Evolutionary conservation across 768 basidiomycete species (phyloP), one percentile per base, ranked within the genome.

Genomic region (Rickenella mellea): DNA sequence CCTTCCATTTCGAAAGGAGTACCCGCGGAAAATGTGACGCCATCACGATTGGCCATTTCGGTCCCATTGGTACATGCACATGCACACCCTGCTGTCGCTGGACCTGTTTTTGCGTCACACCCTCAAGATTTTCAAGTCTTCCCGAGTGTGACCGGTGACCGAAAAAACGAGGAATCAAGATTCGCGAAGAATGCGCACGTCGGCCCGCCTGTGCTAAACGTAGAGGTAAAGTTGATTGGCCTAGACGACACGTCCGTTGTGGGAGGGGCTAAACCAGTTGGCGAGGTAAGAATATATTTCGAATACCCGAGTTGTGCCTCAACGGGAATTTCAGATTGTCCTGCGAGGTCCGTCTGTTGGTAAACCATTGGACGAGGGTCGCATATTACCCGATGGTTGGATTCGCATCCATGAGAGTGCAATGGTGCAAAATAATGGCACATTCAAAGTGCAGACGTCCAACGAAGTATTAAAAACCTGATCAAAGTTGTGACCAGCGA

Each of bases 91-190:
- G 61, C 76, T 28, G 78, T 81, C 17, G 67, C 80, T 2, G 89
- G 81, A 3, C 92, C 92, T 0, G 60, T 93, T 22, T 71, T 92
- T 33, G 84, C 86, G 5, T 76, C 86, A 6, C 85, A 93, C 54
- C 79, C 85, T 6, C 74, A 88, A 41, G 92, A 97, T 57, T 59
- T 96, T 20, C 92, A 96, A 60, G 70, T 78, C 9, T 76, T 89
- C 57, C 68, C 73, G 3, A 51, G 58, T 4, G 43, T 47, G 4
- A 46, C 54, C 1, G 54, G 55, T 1, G 58, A 58, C n/a, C 57
- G 59, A 15, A 50, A 59, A 5, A 59, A 63, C 27, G 42, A 56
- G 1, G n/a, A n/a, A n/a, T n/a, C n/a, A n/a, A n/a, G n/a, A n/a
- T 51, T 60, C 24, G 69, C 71, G 3, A 71, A 71, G 51, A 45